A percentile compares a stretch with the other conserved stretches of the same genome.
These are phyloP conservation scores for Botryotinia globosa DNA, from an alignment of 2,329 filamentous ascomycete genomes.

Conservation along the genomic window DNA sequence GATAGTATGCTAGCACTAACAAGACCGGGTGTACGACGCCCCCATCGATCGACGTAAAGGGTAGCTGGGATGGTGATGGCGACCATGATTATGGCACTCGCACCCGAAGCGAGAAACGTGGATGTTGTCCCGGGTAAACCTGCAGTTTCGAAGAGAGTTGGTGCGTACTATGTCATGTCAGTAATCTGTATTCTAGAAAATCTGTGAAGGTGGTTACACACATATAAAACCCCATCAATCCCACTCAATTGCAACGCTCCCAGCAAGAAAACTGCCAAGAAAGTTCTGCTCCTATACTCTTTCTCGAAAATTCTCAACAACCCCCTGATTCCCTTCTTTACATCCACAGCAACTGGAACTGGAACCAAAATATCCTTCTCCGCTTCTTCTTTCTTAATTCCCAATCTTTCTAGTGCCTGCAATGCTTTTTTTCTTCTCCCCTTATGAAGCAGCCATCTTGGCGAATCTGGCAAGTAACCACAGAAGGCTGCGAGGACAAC, in stretches of 20 bases:
- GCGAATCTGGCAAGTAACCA: slow-evolving; percentile 50
- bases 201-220: slow-evolving; percentile 37
- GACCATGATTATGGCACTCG: neutral
- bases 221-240: slow-evolving; percentile 59
- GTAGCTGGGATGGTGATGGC: neutral
- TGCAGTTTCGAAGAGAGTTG: neutral
- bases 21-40: neutral
- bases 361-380: slow-evolving; percentile 23
- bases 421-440: slow-evolving; percentile 47
- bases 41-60: neutral
- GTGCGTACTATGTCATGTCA: neutral
- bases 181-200: neutral
- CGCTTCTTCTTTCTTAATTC: slow-evolving; percentile 23
- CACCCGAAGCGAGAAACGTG: neutral
- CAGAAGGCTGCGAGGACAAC: slow-evolving; percentile 41
- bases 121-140: neutral
- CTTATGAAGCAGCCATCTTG: slow-evolving; percentile 54
- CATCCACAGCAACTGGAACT: neutral
- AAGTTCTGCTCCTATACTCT: slow-evolving; percentile 46
- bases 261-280: slow-evolving; percentile 53
- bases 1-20: neutral
- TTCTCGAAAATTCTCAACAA: slow-evolving; percentile 33
- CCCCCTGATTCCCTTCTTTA: neutral
- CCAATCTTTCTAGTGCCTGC: slow-evolving; percentile 36
- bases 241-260: slow-evolving; percentile 57